phyloP scores from a whole-genome alignment of 495 filamentous ascomycete genomes.

The Cercophora sp. region DNA sequence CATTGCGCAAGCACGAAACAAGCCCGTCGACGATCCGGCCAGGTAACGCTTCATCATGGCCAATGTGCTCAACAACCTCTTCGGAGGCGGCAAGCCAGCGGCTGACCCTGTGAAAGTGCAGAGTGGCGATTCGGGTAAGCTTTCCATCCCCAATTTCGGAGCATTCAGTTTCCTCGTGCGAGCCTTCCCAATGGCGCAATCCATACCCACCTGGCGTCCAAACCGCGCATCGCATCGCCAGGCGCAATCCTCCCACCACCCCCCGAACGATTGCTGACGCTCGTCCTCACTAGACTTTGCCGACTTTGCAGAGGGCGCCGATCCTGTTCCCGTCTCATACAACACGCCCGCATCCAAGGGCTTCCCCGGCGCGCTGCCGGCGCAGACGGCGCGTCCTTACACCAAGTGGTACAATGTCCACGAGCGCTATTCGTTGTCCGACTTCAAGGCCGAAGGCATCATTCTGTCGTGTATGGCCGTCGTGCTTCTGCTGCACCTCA shows the following conservation, averaged over 20 bases:
- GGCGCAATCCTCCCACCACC: background rate
- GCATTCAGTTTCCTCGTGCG: too few species aligned
- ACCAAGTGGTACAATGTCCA: conserved; percentile 97
- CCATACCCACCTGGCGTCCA: too few species aligned
- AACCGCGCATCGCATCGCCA: too few species aligned
- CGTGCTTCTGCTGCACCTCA: conserved; percentile 73
- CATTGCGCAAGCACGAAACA: conserved; percentile 4
- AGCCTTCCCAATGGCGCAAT: too few species aligned
- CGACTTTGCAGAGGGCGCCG: conserved; percentile 68
- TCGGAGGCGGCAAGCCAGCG: conserved; percentile 59
- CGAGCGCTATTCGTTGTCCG: conserved; percentile 73
- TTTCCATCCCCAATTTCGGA: too few species aligned
- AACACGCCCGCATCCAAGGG: conserved; percentile 25
- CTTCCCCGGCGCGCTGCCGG: conserved; percentile 42
- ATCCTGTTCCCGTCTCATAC: conserved; percentile 50
- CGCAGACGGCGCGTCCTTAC: conserved; percentile 56
- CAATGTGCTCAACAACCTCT: conserved; percentile 62
- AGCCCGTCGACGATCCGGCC: conserved; percentile 6
- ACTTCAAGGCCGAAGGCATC: conserved; percentile 85
- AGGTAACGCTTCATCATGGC: conserved; percentile 57
- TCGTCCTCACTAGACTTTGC: conserved; percentile 58
- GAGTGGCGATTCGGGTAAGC: conserved; percentile 61
- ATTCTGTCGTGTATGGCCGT: conserved; percentile 70
- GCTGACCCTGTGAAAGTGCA: conserved; percentile 36
- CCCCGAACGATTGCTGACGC: conserved; percentile 7